Evolutionary conservation across 305 asterid species (phyloP), one percentile per base, ranked within the genome.

Genomic region (Euphrasia arctica): DNA sequence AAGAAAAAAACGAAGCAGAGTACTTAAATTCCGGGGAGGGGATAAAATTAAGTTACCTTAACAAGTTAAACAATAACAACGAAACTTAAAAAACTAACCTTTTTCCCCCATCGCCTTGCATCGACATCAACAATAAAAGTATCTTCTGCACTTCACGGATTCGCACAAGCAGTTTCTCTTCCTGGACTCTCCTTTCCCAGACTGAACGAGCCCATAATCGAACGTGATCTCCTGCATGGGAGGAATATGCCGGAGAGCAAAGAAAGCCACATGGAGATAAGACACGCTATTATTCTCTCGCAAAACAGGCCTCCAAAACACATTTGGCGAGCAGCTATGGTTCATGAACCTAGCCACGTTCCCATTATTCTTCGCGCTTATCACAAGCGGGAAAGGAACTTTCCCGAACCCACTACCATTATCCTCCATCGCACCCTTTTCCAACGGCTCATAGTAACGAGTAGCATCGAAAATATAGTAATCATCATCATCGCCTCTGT

Each of bases 321-420:
- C 90, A 64, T 80, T 89, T 6, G 98, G 98, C 1, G 80, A 82
- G 62, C 98, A 91, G 63, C 96, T 84, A 65, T 91, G 98, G 77
- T 91, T 91, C 94, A 88, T 88, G 69, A 91, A 91, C 13, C 96
- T 94, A 27, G 92, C 90, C 47, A 85, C 94, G 62, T 89, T 91
- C 58, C 98, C 98, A 67, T 72, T 80, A 39, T 75, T 76, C 71
- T 84, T 89, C 2, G 95, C 86, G 69, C 79, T 80, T 15, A 91
- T 77, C 67, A 74, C 77, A 57, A 86, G 87, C 14, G 92, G 95
- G 72, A 77, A 83, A 2, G 90, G 91, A 47, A 75, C 75, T 62
- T 81, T 80, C 13, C 58, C 62, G 25, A 73, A 67, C 61, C 82
- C 85, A 65, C 82, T 83, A 31, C 52, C 47, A 9, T 80, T 68